Conservation (phyloP, 805 yeast species). For the Spathaspora boniae region DNA sequence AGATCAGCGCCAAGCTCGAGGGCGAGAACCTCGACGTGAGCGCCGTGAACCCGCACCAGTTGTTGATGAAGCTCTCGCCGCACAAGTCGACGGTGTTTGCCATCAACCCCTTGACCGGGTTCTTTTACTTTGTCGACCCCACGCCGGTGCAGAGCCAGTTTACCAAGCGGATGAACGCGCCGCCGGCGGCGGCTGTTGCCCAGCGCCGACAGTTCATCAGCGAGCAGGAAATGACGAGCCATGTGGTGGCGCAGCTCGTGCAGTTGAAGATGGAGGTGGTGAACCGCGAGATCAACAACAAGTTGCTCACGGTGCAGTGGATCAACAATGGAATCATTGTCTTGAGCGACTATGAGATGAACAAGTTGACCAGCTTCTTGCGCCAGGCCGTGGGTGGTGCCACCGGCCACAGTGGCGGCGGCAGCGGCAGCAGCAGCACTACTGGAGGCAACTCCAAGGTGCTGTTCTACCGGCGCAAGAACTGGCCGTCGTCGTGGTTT, state of each 20-base stretch:
- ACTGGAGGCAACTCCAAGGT: conserved; percentile 12
- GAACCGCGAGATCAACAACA: conserved; percentile 48
- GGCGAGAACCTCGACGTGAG: conserved; percentile 11
- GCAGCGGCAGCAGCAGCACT: too few relatives aligned
- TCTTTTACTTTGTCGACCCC: conserved; percentile 39
- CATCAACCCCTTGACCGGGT: conserved; percentile 39
- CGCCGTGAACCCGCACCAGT: conserved; percentile 30
- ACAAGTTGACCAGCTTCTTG: conserved; percentile 28
- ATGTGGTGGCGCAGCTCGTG: conserved; percentile 34
- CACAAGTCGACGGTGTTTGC: conserved; percentile 32
- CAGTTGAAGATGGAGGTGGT: conserved; percentile 48
- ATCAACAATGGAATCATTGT: conserved; percentile 52
- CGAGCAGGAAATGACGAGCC: conserved; percentile 29
- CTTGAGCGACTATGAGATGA: conserved; percentile 46
- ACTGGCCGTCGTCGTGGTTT: conserved; percentile 60
- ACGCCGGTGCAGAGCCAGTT: conserved; percentile 31
- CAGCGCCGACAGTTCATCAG: conserved; percentile 21
- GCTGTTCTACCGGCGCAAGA: conserved; percentile 45
- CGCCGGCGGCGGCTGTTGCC: conserved; percentile 16
- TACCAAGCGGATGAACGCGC: conserved; percentile 28
- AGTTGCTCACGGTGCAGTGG: conserved; percentile 70
- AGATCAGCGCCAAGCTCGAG: conserved; percentile 16
- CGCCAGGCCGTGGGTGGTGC: conserved; percentile 1
- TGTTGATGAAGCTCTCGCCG: conserved; percentile 30
- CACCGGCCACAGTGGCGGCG: too few relatives aligned